Conservation (phyloP, 2,329 filamentous ascomycete species). For the Gaeumannomyces tritici region DNA sequence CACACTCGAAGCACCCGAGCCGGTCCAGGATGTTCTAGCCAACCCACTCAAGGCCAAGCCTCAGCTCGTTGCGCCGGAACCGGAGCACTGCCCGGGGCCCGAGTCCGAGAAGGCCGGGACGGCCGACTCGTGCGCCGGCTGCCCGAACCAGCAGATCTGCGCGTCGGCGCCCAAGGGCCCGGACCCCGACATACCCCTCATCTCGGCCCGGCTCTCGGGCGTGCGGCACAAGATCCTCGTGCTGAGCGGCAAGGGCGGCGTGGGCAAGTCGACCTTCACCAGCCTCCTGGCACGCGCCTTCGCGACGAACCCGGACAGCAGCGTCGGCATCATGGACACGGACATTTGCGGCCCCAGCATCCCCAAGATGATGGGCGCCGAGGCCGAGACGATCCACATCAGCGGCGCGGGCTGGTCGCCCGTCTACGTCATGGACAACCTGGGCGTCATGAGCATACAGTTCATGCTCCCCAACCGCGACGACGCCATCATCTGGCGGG, state of each 20-base stretch:
- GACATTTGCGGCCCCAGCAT: slow-evolving; percentile 96
- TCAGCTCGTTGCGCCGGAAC: slow-evolving; percentile 84
- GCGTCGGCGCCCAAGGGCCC: slow-evolving; percentile 90
- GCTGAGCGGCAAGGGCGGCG: slow-evolving; percentile 88
- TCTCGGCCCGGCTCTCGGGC: slow-evolving; percentile 69
- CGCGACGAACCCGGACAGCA: slow-evolving; percentile 66
- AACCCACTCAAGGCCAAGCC: slow-evolving; percentile 72
- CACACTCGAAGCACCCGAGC: slow-evolving; percentile 62
- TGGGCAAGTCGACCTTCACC: slow-evolving; percentile 93
- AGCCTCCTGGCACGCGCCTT: slow-evolving; percentile 84
- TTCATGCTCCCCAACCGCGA: slow-evolving; percentile 94
- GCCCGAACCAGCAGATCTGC: slow-evolving; percentile 93
- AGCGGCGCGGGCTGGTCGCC: slow-evolving; percentile 85
- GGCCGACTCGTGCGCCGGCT: slow-evolving; percentile 82
- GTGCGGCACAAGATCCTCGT: slow-evolving; percentile 91
- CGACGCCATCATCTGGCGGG: slow-evolving; percentile 94
- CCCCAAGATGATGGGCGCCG: slow-evolving; percentile 98
- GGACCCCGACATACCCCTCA: slow-evolving; percentile 85
- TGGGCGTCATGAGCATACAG: slow-evolving; percentile 94
- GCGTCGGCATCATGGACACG: slow-evolving; percentile 93
- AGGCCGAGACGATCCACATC: slow-evolving; percentile 86
- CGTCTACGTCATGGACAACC: slow-evolving; percentile 89
- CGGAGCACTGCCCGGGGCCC: slow-evolving; percentile 92
- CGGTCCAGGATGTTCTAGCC: slow-evolving; percentile 59
- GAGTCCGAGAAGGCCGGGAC: slow-evolving; percentile 62